Conservation (phyloP, 257 asterid genomes). For the Solanum appendiculatum region DNA sequence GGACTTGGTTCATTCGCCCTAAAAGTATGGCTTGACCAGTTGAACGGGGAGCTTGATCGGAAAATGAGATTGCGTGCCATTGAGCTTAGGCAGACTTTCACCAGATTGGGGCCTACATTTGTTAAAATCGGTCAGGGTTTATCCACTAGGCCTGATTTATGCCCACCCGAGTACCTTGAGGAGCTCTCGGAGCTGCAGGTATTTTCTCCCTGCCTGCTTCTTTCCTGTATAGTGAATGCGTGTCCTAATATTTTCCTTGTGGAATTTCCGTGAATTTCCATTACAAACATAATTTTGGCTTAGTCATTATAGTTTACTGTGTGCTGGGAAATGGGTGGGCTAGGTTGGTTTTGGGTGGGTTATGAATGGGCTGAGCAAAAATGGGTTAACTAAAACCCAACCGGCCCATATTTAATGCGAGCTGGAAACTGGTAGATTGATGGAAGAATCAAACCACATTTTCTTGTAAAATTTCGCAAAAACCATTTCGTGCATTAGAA, state of each 20-base stretch:
- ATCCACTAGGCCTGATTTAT: conserved; percentile 93
- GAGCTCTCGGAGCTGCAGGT: conserved; percentile 93
- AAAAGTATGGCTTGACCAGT: conserved; percentile 63
- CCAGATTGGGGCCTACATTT: conserved; percentile 92
- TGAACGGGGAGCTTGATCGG: conserved; percentile 40
- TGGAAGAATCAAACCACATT: neutral
- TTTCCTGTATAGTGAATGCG: neutral
- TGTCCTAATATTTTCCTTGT: neutral
- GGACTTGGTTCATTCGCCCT: conserved; percentile 75
- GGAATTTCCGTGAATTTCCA: neutral
- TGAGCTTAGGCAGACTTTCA: conserved; percentile 59
- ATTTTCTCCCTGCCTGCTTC: neutral
- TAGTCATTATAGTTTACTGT: neutral
- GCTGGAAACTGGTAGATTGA: neutral
- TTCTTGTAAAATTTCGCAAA: neutral
- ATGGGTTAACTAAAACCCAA: neutral
- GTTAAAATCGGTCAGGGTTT: conserved; percentile 97
- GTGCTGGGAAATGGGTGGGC: neutral
- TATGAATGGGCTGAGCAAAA: neutral
- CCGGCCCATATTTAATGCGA: neutral
- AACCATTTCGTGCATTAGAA: neutral
- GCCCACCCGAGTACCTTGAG: conserved; percentile 80
- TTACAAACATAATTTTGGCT: neutral
- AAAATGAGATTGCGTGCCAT: conserved; percentile 65
- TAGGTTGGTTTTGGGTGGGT: neutral